Percentiles rank a stretch among this genome's conserved stretches.
Evolutionary conservation across 208 protist genomes (phyloP).

Genomic region (Tritrichomonas foetus): DNA sequence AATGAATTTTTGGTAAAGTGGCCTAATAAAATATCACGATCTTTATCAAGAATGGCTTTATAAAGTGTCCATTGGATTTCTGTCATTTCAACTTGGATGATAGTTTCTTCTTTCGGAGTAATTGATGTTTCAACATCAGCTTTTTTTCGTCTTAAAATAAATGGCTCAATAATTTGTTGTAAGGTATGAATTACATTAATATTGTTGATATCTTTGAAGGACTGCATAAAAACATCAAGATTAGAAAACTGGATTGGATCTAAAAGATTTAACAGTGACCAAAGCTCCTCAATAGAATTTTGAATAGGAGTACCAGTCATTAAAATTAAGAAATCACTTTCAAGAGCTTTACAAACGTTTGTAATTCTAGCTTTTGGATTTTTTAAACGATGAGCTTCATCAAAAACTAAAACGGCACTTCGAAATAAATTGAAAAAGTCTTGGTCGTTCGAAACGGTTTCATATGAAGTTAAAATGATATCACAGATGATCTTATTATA

Average conservation of each 20-base stretch:
- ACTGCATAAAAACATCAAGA: conserved; percentile 75
- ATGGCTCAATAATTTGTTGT: conserved; percentile 45
- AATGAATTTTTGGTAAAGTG: neutral
- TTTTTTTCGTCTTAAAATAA: conserved; percentile 54
- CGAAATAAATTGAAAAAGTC: too few species aligned
- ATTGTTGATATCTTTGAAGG: neutral
- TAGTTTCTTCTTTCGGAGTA: conserved; percentile 46
- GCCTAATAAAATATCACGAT: neutral
- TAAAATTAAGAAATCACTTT: conserved; percentile 65
- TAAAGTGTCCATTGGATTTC: neutral
- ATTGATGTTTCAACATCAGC: conserved; percentile 41
- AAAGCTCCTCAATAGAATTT: conserved; percentile 96
- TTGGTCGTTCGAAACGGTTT: too few species aligned
- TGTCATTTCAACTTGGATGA: conserved; percentile 41
- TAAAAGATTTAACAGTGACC: conserved; percentile 92
- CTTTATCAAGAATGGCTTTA: neutral
- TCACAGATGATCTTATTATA: conserved; percentile 76
- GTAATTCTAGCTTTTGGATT: conserved; percentile 37
- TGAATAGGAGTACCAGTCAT: conserved; percentile 91
- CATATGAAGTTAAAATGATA: conserved; percentile 58
- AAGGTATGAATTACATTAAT: neutral
- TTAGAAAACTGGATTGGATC: conserved; percentile 81
- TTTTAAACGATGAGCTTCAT: conserved; percentile 59
- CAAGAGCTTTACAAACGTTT: neutral
- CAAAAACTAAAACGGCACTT: conserved; percentile 61